A percentile compares a stretch with the other conserved stretches of the same genome.
These are phyloP conservation scores for Casaregolazyma suthepensis DNA, from an alignment of 1,139 yeast genomes.

Conservation along the genomic window DNA sequence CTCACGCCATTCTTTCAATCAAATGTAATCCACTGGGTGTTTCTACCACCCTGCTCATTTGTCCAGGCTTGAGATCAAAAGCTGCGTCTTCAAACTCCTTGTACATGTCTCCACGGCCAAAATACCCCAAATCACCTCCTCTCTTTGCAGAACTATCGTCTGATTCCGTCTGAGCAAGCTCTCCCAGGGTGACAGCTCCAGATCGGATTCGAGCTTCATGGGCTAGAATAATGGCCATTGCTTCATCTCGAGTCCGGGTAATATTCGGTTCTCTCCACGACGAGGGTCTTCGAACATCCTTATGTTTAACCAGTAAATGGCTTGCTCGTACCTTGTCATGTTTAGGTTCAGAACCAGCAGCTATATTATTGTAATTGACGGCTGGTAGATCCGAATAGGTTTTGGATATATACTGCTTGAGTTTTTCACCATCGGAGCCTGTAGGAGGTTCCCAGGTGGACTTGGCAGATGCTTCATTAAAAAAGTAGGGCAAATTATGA, in stretches of 20 bases:
- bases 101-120: constrained; percentile 90
- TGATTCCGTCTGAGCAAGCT: constrained; percentile 74
- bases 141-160: constrained; percentile 85
- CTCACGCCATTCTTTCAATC: constrained; percentile 71
- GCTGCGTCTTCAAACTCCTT: constrained; percentile 89
- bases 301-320: constrained; percentile 79
- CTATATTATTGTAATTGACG: constrained; percentile 24
- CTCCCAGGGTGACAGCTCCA: constrained; percentile 66
- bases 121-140: constrained; percentile 89
- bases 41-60: constrained; percentile 76
- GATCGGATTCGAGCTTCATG: constrained; percentile 56
- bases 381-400: constrained; percentile 16
- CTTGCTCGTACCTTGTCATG: constrained; percentile 54
- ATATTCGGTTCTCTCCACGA: constrained; percentile 82
- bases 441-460: constrained; percentile 91
- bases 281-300: constrained; percentile 78
- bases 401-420: constrained; percentile 47
- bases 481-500: constrained; percentile 78
- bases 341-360: constrained; percentile 29
- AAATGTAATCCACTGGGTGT: constrained; percentile 89
- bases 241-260: constrained; percentile 77
- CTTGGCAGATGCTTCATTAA: constrained; percentile 60
- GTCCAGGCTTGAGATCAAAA: constrained; percentile 74
- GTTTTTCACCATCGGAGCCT: constrained; percentile 62
- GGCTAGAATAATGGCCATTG: constrained; percentile 55